Evolutionary conservation across 2,329 filamentous ascomycete genomes (phyloP).

Genomic region (Rhynchosporium graminicola): DNA sequence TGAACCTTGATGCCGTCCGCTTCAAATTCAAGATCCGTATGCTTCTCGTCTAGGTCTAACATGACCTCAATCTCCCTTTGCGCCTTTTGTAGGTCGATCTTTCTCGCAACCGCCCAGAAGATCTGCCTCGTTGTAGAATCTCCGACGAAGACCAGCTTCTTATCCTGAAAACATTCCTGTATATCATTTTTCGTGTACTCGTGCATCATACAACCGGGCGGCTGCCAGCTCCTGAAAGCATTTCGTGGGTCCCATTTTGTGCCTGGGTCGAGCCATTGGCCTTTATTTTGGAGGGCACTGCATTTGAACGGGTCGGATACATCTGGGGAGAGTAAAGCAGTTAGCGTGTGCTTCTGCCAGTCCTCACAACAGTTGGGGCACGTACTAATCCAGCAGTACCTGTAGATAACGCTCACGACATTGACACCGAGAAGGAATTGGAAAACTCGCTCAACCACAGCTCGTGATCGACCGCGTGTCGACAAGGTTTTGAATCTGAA

Average conservation of each 20-base stretch:
- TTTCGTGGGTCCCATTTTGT: constrained; percentile 32
- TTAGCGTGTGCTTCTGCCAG: constrained; percentile 15
- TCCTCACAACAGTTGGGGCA: neutral
- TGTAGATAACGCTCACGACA: constrained; percentile 34
- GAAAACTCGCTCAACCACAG: constrained; percentile 25
- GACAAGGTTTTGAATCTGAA: constrained; percentile 14
- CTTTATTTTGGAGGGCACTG: constrained; percentile 50
- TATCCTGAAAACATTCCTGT: constrained; percentile 51
- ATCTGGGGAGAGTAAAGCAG: constrained; percentile 26
- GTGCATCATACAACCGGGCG: constrained; percentile 59
- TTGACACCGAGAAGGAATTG: constrained; percentile 30
- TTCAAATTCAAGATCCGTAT: constrained; percentile 48
- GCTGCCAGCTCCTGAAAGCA: constrained; percentile 56
- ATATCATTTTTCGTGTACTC: constrained; percentile 56
- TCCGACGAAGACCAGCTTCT: constrained; percentile 59
- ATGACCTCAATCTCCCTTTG: constrained; percentile 42
- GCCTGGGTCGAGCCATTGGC: constrained; percentile 50
- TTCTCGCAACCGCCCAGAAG: constrained; percentile 57
- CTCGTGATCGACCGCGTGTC: constrained; percentile 10
- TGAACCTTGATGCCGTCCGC: constrained; percentile 50
- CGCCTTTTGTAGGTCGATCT: constrained; percentile 47
- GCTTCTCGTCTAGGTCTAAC: constrained; percentile 43
- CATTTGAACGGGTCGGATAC: constrained; percentile 55
- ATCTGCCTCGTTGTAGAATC: constrained; percentile 61
- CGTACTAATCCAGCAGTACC: constrained; percentile 39